Conservation (phyloP, 768 basidiomycete genomes). For the Phlebiopsis gigantea region DNA sequence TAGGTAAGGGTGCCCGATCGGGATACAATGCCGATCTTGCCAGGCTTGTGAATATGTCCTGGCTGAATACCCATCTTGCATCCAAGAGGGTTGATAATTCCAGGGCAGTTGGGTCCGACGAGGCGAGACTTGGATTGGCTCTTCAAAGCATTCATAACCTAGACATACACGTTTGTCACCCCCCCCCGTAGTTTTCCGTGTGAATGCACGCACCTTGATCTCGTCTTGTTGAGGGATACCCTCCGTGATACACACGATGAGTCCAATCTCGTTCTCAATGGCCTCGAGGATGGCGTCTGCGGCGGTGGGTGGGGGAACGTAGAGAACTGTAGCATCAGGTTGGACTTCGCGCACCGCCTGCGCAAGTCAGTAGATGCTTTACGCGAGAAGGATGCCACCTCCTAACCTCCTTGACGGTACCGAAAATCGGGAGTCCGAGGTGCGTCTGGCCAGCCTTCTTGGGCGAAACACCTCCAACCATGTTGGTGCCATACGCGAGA, state of each 20-base stretch:
- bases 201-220: constrained; percentile 59
- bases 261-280: constrained; percentile 94
- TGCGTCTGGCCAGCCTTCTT: constrained; percentile 96
- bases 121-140: constrained; percentile 92
- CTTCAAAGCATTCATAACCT: constrained; percentile 93
- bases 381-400: background rate
- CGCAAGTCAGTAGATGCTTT: constrained; percentile 7
- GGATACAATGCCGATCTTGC: constrained; percentile 94
- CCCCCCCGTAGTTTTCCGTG: background rate
- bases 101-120: constrained; percentile 98
- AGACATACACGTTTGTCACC: background rate
- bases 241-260: constrained; percentile 98
- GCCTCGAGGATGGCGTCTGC: constrained; percentile 98
- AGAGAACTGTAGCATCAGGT: constrained; percentile 94
- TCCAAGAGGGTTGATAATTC: constrained; percentile 93
- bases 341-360: constrained; percentile 83
- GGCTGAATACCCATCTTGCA: constrained; percentile 99
- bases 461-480: constrained; percentile 96
- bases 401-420: constrained; percentile 81
- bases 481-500: constrained; percentile 89
- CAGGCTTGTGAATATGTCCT: constrained; percentile 94
- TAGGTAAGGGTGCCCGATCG: constrained; percentile 96
- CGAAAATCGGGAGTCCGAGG: constrained; percentile 92
- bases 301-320: constrained; percentile 94
- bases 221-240: constrained; percentile 98